These are phyloP conservation scores for Iodosphaeria phyllophila DNA, from an alignment of 2,329 filamentous ascomycete species.

Conservation along the genomic window DNA sequence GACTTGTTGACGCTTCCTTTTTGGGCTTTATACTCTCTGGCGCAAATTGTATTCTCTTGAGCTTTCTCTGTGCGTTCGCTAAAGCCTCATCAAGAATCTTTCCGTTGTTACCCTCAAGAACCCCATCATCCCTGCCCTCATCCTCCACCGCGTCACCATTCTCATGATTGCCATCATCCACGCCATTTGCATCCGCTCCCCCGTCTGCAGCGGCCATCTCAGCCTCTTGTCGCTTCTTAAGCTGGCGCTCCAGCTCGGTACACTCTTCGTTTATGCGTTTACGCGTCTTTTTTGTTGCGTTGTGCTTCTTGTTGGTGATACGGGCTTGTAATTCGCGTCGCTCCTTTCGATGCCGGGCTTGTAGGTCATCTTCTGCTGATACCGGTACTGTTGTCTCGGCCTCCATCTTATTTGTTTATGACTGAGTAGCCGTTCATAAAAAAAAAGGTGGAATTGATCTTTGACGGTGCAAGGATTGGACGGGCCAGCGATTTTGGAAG, in stretches of 20 bases:
- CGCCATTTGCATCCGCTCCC: constrained; percentile 2
- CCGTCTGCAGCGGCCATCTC: constrained; percentile 29
- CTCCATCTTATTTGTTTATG: constrained; percentile 1
- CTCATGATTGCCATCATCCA: constrained; percentile 1
- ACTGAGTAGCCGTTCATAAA: too few relatives aligned
- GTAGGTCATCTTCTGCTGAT: constrained; percentile 41
- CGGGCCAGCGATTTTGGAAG: too few relatives aligned
- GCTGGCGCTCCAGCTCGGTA: constrained; percentile 44
- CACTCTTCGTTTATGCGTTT: constrained; percentile 64
- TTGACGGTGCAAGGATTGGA: too few relatives aligned
- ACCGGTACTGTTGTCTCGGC: too few relatives aligned
- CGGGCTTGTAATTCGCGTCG: constrained; percentile 68
- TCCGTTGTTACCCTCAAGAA: too few relatives aligned
- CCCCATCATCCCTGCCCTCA: too few relatives aligned
- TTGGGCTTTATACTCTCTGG: constrained; percentile 4
- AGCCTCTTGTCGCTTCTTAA: constrained; percentile 46
- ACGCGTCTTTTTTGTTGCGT: constrained; percentile 71
- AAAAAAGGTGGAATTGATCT: too few relatives aligned
- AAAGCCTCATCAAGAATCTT: too few relatives aligned
- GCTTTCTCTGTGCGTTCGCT: constrained; percentile 6
- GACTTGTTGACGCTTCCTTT: constrained; percentile 5
- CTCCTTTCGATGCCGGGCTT: constrained; percentile 72
- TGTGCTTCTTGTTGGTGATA: constrained; percentile 92
- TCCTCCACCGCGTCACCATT: constrained; percentile 5
- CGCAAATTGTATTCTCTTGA: constrained; percentile 4